phyloP scores from a whole-genome alignment of 805 yeast genomes.

The Hanseniaspora lachancei region DNA sequence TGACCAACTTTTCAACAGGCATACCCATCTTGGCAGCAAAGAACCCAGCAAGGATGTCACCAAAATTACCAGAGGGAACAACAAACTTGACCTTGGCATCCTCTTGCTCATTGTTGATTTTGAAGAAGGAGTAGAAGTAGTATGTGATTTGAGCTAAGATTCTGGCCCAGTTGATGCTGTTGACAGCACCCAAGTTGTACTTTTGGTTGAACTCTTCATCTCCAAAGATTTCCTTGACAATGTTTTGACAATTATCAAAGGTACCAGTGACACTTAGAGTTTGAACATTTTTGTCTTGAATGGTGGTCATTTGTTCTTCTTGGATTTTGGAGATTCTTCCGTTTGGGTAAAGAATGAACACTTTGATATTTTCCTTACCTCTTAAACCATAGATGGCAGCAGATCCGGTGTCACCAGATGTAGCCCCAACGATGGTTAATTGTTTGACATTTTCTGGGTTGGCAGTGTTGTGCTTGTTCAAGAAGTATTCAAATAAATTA shows the following conservation, averaged over 20 bases:
- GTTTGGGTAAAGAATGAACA: constrained; percentile 89
- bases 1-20: constrained; percentile 72
- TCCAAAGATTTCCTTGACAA: constrained; percentile 85
- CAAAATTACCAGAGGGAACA: constrained; percentile 97
- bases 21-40: constrained; percentile 92
- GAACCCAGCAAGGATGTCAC: constrained; percentile 94
- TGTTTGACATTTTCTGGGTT: constrained; percentile 52
- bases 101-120: constrained; percentile 33
- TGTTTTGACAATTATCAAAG: constrained; percentile 95
- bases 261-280: constrained; percentile 91
- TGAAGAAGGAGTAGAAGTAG: constrained; percentile 86
- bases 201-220: constrained; percentile 76
- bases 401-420: constrained; percentile 97
- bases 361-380: constrained; percentile 95
- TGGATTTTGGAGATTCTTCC: constrained; percentile 96
- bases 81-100: constrained; percentile 57
- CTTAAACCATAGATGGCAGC: constrained; percentile 97
- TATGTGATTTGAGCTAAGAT: constrained; percentile 95
- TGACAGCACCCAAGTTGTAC: constrained; percentile 93
- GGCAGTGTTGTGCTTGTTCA: constrained; percentile 55
- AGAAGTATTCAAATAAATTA: constrained; percentile 84
- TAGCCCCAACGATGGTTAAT: constrained; percentile 96
- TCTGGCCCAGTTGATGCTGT: constrained; percentile 98
- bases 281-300: constrained; percentile 81
- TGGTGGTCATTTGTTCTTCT: constrained; percentile 98